phyloP scores from a whole-genome alignment of 441 rosid species.

The Populus hybrid region DNA sequence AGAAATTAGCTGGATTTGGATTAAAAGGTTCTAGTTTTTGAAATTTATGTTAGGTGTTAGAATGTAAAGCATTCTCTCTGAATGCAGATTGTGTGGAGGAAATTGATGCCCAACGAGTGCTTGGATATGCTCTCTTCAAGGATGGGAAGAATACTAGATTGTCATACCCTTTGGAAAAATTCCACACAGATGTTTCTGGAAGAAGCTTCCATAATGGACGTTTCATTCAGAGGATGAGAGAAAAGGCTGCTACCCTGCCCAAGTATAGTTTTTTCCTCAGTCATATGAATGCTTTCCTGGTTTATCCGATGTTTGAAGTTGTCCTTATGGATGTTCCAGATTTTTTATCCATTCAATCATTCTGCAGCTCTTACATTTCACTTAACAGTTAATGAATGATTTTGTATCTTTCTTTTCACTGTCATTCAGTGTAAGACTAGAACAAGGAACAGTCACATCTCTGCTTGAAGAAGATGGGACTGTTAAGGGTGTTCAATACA shows the following conservation, averaged over 20 bases:
- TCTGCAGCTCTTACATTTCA: neutral
- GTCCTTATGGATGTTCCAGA: neutral
- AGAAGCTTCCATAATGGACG: constrained; percentile 80
- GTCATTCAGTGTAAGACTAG: constrained; percentile 48
- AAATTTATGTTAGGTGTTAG: neutral
- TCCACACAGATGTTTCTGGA: constrained; percentile 63
- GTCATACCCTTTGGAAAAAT: constrained; percentile 62
- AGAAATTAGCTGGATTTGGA: neutral
- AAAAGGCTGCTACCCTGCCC: constrained; percentile 60
- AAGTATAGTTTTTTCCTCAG: constrained; percentile 29
- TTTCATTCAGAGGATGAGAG: constrained; percentile 74
- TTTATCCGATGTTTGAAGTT: neutral
- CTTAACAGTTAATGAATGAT: neutral
- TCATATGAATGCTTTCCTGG: neutral
- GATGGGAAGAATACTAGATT: constrained; percentile 52
- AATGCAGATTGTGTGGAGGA: constrained; percentile 64
- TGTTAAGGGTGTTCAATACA: constrained; percentile 69
- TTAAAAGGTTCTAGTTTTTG: neutral
- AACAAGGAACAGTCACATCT: constrained; percentile 79
- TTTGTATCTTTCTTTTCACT: neutral
- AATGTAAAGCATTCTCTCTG: neutral
- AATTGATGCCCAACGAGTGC: constrained; percentile 68
- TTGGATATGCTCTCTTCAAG: constrained; percentile 67
- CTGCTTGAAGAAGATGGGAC: constrained; percentile 69
- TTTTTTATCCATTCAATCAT: neutral